These are phyloP conservation scores for Rhodosporidiobolus sp. DNA, from an alignment of 768 basidiomycete species.

Conservation along the genomic window DNA sequence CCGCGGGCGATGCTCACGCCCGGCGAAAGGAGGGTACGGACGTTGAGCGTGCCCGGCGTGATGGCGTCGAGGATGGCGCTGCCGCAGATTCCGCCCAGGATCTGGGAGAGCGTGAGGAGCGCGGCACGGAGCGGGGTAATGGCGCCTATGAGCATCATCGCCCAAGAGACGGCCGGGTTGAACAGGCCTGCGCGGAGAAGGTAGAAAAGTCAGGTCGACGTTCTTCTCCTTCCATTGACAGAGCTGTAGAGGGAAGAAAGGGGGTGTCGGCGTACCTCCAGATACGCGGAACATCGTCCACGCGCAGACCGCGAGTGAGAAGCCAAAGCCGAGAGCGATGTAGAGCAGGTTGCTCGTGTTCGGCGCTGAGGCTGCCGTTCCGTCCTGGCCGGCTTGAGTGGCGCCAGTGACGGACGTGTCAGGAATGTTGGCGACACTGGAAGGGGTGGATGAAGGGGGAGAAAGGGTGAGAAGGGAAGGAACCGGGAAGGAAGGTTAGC, in stretches of 20 bases:
- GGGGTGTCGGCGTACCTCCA: conserved; percentile 12
- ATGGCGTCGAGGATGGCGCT: conserved; percentile 29
- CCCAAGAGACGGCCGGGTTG: conserved; percentile 35
- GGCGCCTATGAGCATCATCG: conserved; percentile 37
- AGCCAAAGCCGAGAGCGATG: conserved; percentile 39
- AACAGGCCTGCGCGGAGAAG: conserved; percentile 5
- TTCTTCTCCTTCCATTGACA: no score
- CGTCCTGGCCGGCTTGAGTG: conserved; percentile 7
- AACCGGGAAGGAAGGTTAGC: background rate
- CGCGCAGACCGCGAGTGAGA: conserved; percentile 36
- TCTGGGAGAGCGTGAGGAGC: conserved; percentile 34
- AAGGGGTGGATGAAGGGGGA: no score
- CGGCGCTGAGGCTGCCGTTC: conserved; percentile 10
- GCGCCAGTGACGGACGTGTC: conserved; percentile 20
- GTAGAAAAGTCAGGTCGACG: no score
- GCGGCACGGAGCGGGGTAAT: conserved; percentile 32
- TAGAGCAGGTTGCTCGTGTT: conserved; percentile 40
- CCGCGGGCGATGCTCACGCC: conserved; percentile 30
- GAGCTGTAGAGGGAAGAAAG: background rate
- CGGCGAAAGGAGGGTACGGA: conserved; percentile 20
- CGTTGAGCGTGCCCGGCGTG: conserved; percentile 22
- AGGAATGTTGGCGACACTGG: conserved; percentile 24
- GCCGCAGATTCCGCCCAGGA: conserved; percentile 38
- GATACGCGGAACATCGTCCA: conserved; percentile 38
- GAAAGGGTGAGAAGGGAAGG: background rate